Evolutionary conservation across 2,329 filamentous ascomycete genomes (phyloP), one percentile per base, ranked within the genome.

Genomic region (Trichocomaceae sp.): DNA sequence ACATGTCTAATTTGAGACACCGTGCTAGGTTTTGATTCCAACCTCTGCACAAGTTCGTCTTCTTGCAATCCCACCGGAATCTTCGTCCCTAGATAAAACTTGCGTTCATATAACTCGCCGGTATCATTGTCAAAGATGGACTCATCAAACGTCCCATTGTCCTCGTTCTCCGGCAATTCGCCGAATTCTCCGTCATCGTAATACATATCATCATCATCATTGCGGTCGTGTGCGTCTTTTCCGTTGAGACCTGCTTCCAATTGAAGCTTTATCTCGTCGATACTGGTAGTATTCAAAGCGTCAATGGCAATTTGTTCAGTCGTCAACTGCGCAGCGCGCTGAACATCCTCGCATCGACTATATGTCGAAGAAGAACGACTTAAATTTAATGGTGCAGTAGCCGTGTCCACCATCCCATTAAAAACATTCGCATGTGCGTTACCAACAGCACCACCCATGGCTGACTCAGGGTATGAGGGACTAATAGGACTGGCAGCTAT

Each of bases 161-260:
- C 62, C 19, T 65, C 59, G 12, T 70, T 65, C 5, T 64, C 60
- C 17, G 61, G 61, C 12, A 75, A 60, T 26, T 75, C 72, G 37
- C 68, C 73, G 56, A 75, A 75, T 52, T 74, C 70, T 22, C 75
- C 75, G 60, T 77, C 75, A 51, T 77, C 74, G 57, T 74, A 77
- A 51, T 77, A 77, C 26, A 77, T 57, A 55, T 77, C 74, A 48
- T 75, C 73, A 26, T 73, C 66, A 4, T 29, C 26, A 9, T 29
- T 8, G 8, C 2, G 4, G 26, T 9, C 8, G 26, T 29, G 26
- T 29, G 31, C 13, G 3, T 63, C 58, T 26, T 33, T 62, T 35
- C 37, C 17, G 5, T 45, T 22, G 9, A 22, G 3, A 22, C 19
- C 13, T 20, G 9, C 39, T 20, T 12, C 17, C 7, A 17, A 12